phyloP scores from a whole-genome alignment of 2,329 filamentous ascomycete species.

The Phyllosticta paracitricarpa region DNA sequence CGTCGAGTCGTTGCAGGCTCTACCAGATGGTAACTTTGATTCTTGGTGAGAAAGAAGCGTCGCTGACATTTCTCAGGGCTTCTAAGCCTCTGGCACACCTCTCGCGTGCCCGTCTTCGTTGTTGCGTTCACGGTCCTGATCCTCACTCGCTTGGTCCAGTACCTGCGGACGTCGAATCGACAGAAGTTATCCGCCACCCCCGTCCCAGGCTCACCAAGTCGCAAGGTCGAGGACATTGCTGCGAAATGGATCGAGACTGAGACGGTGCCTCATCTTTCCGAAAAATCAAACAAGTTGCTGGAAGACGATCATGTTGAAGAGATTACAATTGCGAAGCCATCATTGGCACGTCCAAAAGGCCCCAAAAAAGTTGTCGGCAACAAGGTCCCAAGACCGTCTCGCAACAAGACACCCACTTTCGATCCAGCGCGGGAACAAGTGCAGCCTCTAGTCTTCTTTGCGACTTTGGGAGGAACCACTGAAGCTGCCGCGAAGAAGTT shows the following conservation, averaged over 20 bases:
- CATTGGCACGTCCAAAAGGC: constrained; percentile 18
- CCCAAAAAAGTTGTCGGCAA: constrained; percentile 30
- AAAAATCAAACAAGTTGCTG: constrained; percentile 2
- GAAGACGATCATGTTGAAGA: constrained; percentile 23
- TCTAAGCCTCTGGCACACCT: constrained; percentile 27
- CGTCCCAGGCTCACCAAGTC: constrained; percentile 19
- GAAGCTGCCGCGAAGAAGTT: constrained; percentile 61
- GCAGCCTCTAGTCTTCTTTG: constrained; percentile 77
- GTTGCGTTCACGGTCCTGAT: constrained; percentile 21
- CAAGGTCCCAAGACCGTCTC: constrained; percentile 17
- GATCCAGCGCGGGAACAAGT: constrained; percentile 37
- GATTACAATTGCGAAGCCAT: constrained; percentile 14
- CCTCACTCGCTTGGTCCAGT: constrained; percentile 21
- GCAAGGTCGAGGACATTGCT: constrained; percentile 21
- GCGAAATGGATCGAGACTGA: constrained; percentile 28
- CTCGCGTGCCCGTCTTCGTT: constrained; percentile 25
- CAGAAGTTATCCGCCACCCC: constrained; percentile 23
- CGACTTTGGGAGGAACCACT: constrained; percentile 76
- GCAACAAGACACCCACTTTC: constrained; percentile 18
- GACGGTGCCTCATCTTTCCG: constrained; percentile 16
- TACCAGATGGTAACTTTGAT: neutral
- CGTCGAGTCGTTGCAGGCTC: neutral
- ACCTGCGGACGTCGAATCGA: constrained; percentile 18
- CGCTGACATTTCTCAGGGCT: constrained; percentile 18
- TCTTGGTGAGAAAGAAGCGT: neutral